A percentile compares a stretch with the other conserved stretches of the same genome.
Conservation (phyloP, 306 rosid genomes). For the Vigna nakashimae region DNA sequence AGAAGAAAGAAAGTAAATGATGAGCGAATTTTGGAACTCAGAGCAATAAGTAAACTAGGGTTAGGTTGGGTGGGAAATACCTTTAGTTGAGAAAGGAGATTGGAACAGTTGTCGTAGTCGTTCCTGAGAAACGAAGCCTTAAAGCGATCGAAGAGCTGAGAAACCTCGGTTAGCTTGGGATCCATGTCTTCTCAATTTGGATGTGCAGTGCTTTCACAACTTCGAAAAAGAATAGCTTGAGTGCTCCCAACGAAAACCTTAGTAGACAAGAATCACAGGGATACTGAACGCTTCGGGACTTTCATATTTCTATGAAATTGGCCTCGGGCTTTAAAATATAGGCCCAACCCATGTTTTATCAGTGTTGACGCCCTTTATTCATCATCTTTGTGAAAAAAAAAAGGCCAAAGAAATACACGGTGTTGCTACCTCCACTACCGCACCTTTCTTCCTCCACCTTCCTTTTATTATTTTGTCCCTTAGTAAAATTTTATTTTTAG, state of each 20-base stretch:
- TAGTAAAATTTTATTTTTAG: too few species aligned
- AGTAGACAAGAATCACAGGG: not conserved
- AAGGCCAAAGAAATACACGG: too few species aligned
- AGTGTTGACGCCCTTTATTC: too few species aligned
- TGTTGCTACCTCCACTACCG: too few species aligned
- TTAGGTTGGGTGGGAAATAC: slow-evolving; percentile 50
- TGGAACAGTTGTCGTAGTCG: slow-evolving; percentile 59
- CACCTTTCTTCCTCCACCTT: too few species aligned
- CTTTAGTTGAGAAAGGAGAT: slow-evolving; percentile 82
- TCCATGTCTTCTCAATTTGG: slow-evolving; percentile 55
- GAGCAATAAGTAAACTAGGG: slow-evolving; percentile 49
- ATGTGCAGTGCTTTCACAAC: not conserved
- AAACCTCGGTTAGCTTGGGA: slow-evolving; percentile 77
- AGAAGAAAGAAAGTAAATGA: not conserved
- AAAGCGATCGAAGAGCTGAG: slow-evolving; percentile 82
- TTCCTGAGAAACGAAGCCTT: slow-evolving; percentile 72
- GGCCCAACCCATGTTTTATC: not conserved
- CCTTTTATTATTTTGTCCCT: too few species aligned
- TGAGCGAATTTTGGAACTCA: not conserved
- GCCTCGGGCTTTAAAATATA: not conserved
- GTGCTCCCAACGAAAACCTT: slow-evolving; percentile 26
- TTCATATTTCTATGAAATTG: not conserved
- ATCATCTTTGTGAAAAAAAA: too few species aligned
- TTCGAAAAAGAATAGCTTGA: not conserved
- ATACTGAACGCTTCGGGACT: not conserved